Base-by-base conservation (phyloP, 164 flowering plant species). In the Sextonia rubra region DNA sequence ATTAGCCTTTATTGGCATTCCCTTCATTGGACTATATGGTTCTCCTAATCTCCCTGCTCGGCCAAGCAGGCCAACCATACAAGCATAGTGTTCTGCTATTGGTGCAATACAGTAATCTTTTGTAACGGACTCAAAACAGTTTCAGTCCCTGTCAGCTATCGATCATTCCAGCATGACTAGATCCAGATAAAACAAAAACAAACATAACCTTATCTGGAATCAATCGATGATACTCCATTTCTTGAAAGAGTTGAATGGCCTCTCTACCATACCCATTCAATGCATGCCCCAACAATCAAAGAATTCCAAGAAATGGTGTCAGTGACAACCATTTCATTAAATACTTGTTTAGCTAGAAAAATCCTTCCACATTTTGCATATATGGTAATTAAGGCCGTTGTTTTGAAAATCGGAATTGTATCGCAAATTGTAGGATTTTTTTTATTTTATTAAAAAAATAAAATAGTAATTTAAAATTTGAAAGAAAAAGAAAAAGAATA, bases 301-400 rank as follows among this genome's bases (percentile, higher is more conserved):
- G 75, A 66, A 69, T 77, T 77, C 79, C 79, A 72, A 29, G 79
- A 77, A 68, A 72, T 27, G 44, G 72, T 52, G 27, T 77, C 75
- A 18, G 29, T 25, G 23, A 11, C 9, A 44, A 15, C 47, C 29
- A 55, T 72, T 61, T 69, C 72, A 25, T 56, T 37, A 22, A 77
- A 77, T 12, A 68, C 64, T 63, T 69, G 68, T 23, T 68, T 70
- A 1, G 79, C 75, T n/a, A 29, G n/a, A 24, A 11, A 62, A 3
- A 77, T 69, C 47, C 65, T 72, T 37, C 79, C 79, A 32, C 79
- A 76, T 64, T 72, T 71, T 47, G 78, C 70, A 67, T 76, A 71
- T 71, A 76, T 71, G 44, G 72, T 69, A 30, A 76, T 71, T 27
- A 76, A 61, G 3, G 69, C 79, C n/a, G n/a, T n/a, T n/a, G n/a